phyloP scores from a whole-genome alignment of 257 asterid genomes.

The Solanum medicagineum region DNA sequence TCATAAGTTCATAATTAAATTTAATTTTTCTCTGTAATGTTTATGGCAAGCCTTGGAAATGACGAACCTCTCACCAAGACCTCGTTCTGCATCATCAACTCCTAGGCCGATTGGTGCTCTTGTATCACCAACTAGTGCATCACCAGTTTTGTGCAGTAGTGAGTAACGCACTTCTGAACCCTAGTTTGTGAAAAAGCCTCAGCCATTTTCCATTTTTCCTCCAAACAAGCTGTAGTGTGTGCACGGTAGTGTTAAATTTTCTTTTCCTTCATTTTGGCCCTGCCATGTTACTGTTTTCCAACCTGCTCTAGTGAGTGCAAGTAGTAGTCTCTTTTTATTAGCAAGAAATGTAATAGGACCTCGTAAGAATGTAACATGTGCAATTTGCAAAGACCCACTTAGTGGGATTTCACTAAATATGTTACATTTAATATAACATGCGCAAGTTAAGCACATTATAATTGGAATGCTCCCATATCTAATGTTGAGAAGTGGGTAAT shows the following conservation, averaged over 20 bases:
- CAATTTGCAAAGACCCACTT: too few relatives aligned
- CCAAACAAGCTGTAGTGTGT: slow-evolving; percentile 1
- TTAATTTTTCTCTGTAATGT: too few relatives aligned
- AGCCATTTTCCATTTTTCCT: not conserved
- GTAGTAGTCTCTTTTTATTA: not conserved
- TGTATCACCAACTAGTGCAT: slow-evolving; percentile 20
- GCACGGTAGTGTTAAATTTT: not conserved
- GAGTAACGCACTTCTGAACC: slow-evolving; percentile 1
- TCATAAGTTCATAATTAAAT: too few relatives aligned
- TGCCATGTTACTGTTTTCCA: not conserved
- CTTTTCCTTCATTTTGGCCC: not conserved
- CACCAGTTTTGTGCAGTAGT: slow-evolving; percentile 4
- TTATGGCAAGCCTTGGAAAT: too few relatives aligned
- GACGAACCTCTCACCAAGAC: slow-evolving; percentile 67
- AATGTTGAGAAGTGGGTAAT: not conserved
- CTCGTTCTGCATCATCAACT: slow-evolving; percentile 9
- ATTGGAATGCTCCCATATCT: not conserved
- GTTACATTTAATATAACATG: too few relatives aligned
- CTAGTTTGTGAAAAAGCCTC: not conserved
- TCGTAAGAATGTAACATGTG: too few relatives aligned
- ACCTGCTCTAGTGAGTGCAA: not conserved
- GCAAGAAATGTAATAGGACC: not conserved
- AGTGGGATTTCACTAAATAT: too few relatives aligned
- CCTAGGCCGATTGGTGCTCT: slow-evolving; percentile 19
- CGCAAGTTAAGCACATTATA: not conserved